Percentiles rank a stretch among this genome's conserved stretches.
These are phyloP conservation scores for Scleroderma citrinum DNA, from an alignment of 768 basidiomycete genomes.

Conservation along the genomic window DNA sequence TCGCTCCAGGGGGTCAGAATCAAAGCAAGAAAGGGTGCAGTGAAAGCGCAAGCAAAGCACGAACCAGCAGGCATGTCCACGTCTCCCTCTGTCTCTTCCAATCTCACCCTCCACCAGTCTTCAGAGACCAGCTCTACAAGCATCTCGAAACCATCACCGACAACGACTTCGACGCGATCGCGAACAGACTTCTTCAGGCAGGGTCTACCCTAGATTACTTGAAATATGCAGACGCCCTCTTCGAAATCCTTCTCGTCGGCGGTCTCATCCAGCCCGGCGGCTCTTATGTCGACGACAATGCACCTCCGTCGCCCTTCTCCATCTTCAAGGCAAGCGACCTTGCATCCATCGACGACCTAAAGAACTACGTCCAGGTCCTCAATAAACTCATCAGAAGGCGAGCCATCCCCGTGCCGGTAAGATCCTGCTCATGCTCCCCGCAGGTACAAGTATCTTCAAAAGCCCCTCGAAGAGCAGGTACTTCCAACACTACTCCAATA, in stretches of 20 bases:
- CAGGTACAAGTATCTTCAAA: slow-evolving; percentile 99
- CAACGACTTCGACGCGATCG: slow-evolving; percentile 77
- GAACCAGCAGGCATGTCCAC: slow-evolving; percentile 60
- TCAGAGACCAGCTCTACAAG: slow-evolving; percentile 90
- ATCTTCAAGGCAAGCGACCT: slow-evolving; percentile 78
- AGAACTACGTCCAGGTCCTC: slow-evolving; percentile 89
- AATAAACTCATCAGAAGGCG: slow-evolving; percentile 95
- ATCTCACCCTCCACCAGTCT: slow-evolving; percentile 46
- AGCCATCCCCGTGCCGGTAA: slow-evolving; percentile 9
- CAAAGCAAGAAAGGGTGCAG: slow-evolving; percentile 88
- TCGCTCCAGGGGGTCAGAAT: slow-evolving; percentile 90
- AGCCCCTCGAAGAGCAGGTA: slow-evolving; percentile 83
- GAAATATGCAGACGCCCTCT: slow-evolving; percentile 95
- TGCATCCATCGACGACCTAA: slow-evolving; percentile 77
- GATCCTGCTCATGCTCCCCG: slow-evolving; percentile 5
- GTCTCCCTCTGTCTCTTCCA: background rate
- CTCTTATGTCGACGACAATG: slow-evolving; percentile 80
- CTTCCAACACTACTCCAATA: slow-evolving; percentile 86
- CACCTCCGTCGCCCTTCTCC: slow-evolving; percentile 83
- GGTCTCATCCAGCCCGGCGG: slow-evolving; percentile 97
- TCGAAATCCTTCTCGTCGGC: slow-evolving; percentile 93
- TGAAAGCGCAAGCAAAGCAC: slow-evolving; percentile 91
- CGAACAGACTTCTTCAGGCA: slow-evolving; percentile 83
- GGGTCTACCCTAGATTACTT: slow-evolving; percentile 91
- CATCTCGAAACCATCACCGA: slow-evolving; percentile 78